Base-by-base conservation (phyloP, 1,284 basidiomycete species). In the Acaromyces ingoldii region DNA sequence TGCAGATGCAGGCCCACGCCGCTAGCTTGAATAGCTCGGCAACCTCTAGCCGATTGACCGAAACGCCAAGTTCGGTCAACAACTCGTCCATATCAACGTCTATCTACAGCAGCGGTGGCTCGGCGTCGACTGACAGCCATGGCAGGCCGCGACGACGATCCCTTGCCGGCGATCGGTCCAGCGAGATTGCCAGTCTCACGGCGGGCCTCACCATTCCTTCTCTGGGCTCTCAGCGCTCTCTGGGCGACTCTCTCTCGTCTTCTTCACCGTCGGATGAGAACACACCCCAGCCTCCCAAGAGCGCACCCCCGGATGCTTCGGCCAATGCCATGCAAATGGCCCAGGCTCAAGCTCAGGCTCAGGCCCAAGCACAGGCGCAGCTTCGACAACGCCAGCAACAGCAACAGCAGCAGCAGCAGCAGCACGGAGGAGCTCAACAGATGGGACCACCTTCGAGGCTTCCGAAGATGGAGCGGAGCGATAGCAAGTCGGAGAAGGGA, bases 171-270 rank as follows among this genome's bases (percentile, higher is more conserved):
- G 54, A 53, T 38, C 22, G 28, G 19, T 44, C 21, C 24, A 47
- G 49, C 22, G 62, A 67, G 43, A 58, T 67, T 31, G 62, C 65
- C 43, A 51, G 48, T 30, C 52, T 67, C 6, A 65, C 63, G n/a
- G 55, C 65, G 21, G 63, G 62, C 21, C 47, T 67, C 24, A 43
- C 19, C 34, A 29, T 30, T 39, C 54, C 34, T 15, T 65, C 41
- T 56, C 10, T 30, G 15, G 33, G 19, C 31, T n/a, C n/a, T n/a
- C n/a, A n/a, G n/a, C n/a, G n/a, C n/a, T n/a, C n/a, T n/a, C n/a
- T n/a, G n/a, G n/a, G n/a, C n/a, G n/a, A n/a, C n/a, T n/a, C n/a
- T n/a, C n/a, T n/a, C n/a, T n/a, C n/a, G n/a, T n/a, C n/a, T n/a
- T n/a, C n/a, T n/a, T n/a, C n/a, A n/a, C 37, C 17, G 15, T 56